Base-by-base conservation (phyloP, 768 basidiomycete genomes). In the Pleurotus sapidus region DNA sequence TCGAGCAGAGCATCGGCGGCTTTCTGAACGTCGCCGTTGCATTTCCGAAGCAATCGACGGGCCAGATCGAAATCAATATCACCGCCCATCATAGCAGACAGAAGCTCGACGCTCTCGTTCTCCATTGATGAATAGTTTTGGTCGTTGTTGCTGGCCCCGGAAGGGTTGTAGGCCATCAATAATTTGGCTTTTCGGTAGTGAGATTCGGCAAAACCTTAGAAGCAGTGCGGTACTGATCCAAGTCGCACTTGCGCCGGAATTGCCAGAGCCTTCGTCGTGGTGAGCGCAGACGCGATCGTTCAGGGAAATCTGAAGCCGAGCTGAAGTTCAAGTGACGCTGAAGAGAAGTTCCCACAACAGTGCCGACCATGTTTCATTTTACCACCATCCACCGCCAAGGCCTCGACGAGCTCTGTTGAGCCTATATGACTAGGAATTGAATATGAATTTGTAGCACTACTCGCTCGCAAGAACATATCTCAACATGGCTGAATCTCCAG, bases 1-100 rank as follows among this genome's bases (percentile, higher is more conserved):
- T 74, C 71, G 11, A 86, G 60, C 8, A 85, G 72, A 2, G 84
- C 84, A 46, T 76, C 76, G 0, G 77, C 83, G 11, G 84, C 83
- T 65, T 80, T 82, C 47, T 81, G 74, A 55, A 81, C 70, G 59
- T 89, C 75, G 20, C 86, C 84, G 39, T 79, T 79, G 67, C 83
- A 77, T 67, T 86, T 86, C 55, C 81, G 74, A 56, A 88, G 73
- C 18, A 88, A 76, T n/a, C 78, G 74, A 25, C 79, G 79, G 5
- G 78, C 83, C 17, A 80, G 72, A 30, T 80, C 77, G 8, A 68
- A 68, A 55, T 81, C 78, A 50, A 74, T 65, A 59, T 64, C 65
- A 37, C 70, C 73, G 42, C 64, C 65, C 67, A 72, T 72, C 64
- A 77, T 67, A 5, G 61, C 65, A 2, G 70, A 68, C 4, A 77